A percentile compares a stretch with the other conserved stretches of the same genome.
These are phyloP conservation scores for Chytriomyces confervae DNA, from an alignment of 192 early-diverging fungal genomes.

Conservation along the genomic window DNA sequence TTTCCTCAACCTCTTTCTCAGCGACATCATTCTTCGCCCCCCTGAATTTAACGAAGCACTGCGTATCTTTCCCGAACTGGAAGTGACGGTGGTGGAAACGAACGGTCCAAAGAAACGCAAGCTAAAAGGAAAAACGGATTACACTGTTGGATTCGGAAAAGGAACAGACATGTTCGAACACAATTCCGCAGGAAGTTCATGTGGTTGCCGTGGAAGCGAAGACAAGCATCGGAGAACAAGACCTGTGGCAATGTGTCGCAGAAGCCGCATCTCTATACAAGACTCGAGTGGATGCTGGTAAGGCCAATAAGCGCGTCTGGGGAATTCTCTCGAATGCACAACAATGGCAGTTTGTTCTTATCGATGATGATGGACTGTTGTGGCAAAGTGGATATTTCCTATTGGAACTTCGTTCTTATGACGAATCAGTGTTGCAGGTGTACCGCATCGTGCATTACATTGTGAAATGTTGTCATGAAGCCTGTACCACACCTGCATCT, in stretches of 20 bases:
- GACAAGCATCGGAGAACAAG: conserved; percentile 22
- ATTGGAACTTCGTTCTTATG: conserved; percentile 32
- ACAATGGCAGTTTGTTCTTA: conserved; percentile 27
- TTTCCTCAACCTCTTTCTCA: conserved; percentile 46
- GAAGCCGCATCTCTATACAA: conserved; percentile 37
- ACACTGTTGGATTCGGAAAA: conserved; percentile 39
- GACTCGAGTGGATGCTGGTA: conserved; percentile 36
- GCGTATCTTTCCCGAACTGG: conserved; percentile 47
- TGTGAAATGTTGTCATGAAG: conserved; percentile 33
- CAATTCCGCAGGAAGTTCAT: conserved; percentile 31
- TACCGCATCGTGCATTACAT: conserved; percentile 34
- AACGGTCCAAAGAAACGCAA: conserved; percentile 40
- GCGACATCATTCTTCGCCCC: conserved; percentile 34
- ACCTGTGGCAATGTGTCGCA: conserved; percentile 37
- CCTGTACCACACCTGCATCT: conserved; percentile 10
- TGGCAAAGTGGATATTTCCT: conserved; percentile 34
- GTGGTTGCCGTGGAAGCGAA: conserved; percentile 32
- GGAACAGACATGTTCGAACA: conserved; percentile 35
- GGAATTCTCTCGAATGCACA: conserved; percentile 36
- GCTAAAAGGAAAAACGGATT: conserved; percentile 32
- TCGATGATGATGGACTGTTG: conserved; percentile 26
- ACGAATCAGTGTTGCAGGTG: conserved; percentile 32
- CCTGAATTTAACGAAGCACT: conserved; percentile 36
- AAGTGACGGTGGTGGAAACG: conserved; percentile 42
- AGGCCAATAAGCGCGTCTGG: conserved; percentile 36